These are phyloP conservation scores for Pythium aquatile DNA, from an alignment of 352 stramenopile species.

Conservation along the genomic window DNA sequence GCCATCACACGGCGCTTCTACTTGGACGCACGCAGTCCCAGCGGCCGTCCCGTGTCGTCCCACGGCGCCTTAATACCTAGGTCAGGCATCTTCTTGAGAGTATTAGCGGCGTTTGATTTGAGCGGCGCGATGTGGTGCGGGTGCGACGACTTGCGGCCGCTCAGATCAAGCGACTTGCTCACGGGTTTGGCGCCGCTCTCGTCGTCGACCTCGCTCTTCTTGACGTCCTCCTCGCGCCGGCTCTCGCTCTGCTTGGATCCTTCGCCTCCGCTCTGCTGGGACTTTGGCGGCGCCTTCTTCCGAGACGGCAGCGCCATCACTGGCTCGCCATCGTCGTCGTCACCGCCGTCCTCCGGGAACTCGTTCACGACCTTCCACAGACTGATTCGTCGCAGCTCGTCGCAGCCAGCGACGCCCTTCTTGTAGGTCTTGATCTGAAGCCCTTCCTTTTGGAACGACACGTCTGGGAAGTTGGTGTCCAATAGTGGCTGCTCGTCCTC, in stretches of 20 bases:
- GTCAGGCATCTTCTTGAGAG: constrained; percentile 66
- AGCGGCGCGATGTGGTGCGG: constrained; percentile 79
- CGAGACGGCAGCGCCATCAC: constrained; percentile 34
- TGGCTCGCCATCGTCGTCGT: constrained; percentile 34
- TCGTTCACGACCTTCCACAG: constrained; percentile 83
- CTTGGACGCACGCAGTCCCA: constrained; percentile 61
- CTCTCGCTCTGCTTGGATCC: constrained; percentile 49
- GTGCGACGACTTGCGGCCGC: constrained; percentile 59
- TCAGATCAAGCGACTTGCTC: constrained; percentile 40
- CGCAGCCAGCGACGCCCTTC: constrained; percentile 59
- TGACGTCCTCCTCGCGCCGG: constrained; percentile 61
- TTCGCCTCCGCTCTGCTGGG: constrained; percentile 31
- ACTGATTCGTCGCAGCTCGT: constrained; percentile 67
- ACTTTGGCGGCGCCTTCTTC: constrained; percentile 20
- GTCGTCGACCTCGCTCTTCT: constrained; percentile 20
- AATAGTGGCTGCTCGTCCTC: constrained; percentile 91
- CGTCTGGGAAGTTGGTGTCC: constrained; percentile 93
- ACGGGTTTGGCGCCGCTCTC: constrained; percentile 32
- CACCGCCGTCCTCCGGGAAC: constrained; percentile 41
- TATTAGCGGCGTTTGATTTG: constrained; percentile 49
- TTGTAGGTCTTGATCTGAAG: constrained; percentile 86
- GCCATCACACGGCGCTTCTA: constrained; percentile 9
- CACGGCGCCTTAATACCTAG: constrained; percentile 74
- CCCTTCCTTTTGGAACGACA: constrained; percentile 86
- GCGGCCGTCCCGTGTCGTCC: constrained; percentile 68